Evolutionary conservation across 495 filamentous ascomycete species (phyloP).

Genomic region (Neurospora hispaniola): DNA sequence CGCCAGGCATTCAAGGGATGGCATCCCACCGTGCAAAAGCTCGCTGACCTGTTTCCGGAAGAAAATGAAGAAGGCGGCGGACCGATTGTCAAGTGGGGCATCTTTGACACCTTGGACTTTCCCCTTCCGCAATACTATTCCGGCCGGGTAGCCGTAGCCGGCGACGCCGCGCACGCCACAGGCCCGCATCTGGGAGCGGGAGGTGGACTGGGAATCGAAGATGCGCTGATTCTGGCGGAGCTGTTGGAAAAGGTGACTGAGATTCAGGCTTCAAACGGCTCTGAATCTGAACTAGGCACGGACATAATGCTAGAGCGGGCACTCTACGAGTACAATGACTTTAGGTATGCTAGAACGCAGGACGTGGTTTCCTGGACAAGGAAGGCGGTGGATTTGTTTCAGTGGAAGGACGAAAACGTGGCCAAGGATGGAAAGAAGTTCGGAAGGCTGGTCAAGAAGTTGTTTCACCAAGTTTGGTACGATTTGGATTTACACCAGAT

Average conservation of each 20-base stretch:
- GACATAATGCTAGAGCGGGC: conserved; percentile 18
- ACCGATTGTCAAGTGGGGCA: conserved; percentile 40
- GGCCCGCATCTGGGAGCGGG: conserved; percentile 44
- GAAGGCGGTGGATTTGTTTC: conserved; percentile 28
- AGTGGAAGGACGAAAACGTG: conserved; percentile 24
- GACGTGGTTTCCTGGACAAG: conserved; percentile 26
- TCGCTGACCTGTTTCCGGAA: conserved; percentile 34
- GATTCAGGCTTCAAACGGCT: background rate
- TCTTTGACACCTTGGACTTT: conserved; percentile 41
- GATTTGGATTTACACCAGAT: conserved; percentile 27
- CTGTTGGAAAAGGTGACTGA: conserved; percentile 23
- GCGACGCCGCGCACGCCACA: conserved; percentile 33
- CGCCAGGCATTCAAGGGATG: conserved; percentile 26
- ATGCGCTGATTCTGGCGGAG: conserved; percentile 34
- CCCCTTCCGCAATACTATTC: conserved; percentile 30
- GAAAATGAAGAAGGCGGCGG: background rate
- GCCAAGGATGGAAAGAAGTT: conserved; percentile 22
- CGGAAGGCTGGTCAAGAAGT: conserved; percentile 15
- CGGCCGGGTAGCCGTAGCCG: conserved; percentile 36
- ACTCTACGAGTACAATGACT: conserved; percentile 27
- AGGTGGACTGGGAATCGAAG: conserved; percentile 45
- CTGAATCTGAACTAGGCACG: conserved; percentile 1
- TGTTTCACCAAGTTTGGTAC: conserved; percentile 29
- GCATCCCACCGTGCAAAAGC: conserved; percentile 24
- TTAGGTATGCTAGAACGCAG: conserved; percentile 28